Percentiles rank a stretch among this genome's conserved stretches.
Conservation (phyloP, 192 early-diverging fungal genomes). For the Coemansia sp. region DNA sequence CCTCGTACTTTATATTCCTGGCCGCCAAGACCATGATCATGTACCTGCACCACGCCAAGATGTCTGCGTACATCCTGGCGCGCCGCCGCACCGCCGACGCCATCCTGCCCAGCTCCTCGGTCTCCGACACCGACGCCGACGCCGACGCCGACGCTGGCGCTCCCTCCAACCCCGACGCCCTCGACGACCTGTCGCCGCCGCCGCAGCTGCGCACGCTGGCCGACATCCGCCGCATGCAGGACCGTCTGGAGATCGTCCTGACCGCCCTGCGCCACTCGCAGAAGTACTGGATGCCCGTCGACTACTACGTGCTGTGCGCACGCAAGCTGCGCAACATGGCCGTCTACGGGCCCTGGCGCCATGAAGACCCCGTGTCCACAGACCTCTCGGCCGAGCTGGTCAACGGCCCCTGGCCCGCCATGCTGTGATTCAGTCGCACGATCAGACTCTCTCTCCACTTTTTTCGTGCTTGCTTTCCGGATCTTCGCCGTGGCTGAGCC, state of each 20-base stretch:
- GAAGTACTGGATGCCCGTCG: constrained; percentile 49
- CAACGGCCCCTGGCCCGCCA: constrained; percentile 23
- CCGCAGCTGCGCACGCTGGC: constrained; percentile 40
- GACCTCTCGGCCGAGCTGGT: constrained; percentile 37
- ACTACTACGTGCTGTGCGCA: constrained; percentile 47
- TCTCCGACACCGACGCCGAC: constrained; percentile 15
- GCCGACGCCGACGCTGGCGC: constrained; percentile 38
- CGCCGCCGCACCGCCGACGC: constrained; percentile 25
- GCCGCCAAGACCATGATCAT: constrained; percentile 54
- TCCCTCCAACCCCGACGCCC: constrained; percentile 30
- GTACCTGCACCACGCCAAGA: constrained; percentile 52
- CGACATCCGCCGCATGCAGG: constrained; percentile 52
- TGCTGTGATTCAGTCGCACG: neutral
- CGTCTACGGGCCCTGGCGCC: constrained; percentile 40
- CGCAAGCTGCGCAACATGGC: constrained; percentile 53
- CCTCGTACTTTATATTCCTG: constrained; percentile 48
- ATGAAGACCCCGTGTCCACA: constrained; percentile 38
- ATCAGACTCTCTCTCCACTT: neutral
- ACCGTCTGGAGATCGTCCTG: constrained; percentile 49
- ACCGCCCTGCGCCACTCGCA: constrained; percentile 45
- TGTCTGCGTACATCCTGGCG: constrained; percentile 48
- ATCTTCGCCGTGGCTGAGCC: too few relatives aligned
- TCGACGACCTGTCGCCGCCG: constrained; percentile 45
- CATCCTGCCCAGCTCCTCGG: constrained; percentile 32
- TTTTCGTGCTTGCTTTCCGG: too few relatives aligned